These are phyloP conservation scores for Didymella exigua DNA, from an alignment of 2,329 filamentous ascomycete genomes.

Conservation along the genomic window DNA sequence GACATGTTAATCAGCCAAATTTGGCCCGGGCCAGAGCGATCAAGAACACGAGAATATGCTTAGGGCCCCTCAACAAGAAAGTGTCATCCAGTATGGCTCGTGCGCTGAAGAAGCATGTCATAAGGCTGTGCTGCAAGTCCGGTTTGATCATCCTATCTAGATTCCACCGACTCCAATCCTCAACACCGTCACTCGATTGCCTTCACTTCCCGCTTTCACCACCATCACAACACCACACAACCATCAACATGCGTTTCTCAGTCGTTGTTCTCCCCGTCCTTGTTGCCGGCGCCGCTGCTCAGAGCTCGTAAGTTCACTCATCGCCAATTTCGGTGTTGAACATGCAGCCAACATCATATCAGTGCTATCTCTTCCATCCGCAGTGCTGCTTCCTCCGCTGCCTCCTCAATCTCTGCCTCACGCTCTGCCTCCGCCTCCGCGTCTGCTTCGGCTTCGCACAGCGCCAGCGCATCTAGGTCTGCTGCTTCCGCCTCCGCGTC, in stretches of 20 bases:
- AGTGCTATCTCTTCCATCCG: background rate
- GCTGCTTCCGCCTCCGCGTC: conserved; percentile 9
- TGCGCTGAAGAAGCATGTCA: background rate
- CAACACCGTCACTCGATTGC: background rate
- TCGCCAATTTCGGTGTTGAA: background rate
- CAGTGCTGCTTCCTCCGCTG: background rate
- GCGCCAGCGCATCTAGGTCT: conserved; percentile 7
- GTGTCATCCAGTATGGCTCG: background rate
- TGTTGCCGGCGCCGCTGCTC: conserved; percentile 7
- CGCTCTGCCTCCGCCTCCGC: background rate
- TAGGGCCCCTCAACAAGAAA: background rate
- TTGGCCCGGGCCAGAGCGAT: background rate
- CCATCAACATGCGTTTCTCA: conserved; percentile 12
- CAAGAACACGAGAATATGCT: background rate
- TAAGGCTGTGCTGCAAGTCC: conserved; percentile 6
- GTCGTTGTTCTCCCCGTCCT: conserved; percentile 7
- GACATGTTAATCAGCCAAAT: background rate
- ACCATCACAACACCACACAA: background rate
- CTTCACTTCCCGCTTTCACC: background rate
- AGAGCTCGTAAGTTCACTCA: conserved; percentile 9
- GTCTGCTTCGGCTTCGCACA: conserved; percentile 1
- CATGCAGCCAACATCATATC: background rate
- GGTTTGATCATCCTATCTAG: background rate
- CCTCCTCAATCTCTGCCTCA: conserved; percentile 2
- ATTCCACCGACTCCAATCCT: background rate